Conservation (phyloP, 2,329 filamentous ascomycete genomes). For the Apiospora phragmitis region DNA sequence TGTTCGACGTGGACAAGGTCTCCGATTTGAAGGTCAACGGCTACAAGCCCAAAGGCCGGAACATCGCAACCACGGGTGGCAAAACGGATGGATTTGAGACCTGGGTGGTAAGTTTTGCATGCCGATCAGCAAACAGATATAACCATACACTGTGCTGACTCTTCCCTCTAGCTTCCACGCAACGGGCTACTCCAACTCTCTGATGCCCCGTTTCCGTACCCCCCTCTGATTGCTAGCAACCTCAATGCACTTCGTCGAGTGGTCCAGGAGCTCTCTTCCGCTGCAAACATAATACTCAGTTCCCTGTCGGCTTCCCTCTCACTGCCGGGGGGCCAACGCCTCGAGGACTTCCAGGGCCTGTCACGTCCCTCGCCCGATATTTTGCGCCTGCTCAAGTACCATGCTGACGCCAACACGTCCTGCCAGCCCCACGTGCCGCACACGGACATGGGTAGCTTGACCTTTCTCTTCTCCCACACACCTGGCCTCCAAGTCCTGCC, state of each 20-base stretch:
- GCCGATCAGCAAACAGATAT: not conserved
- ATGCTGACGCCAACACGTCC: not conserved
- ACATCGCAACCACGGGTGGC: not conserved
- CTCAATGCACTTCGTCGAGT: not conserved
- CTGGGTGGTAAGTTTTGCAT: slow-evolving; percentile 9
- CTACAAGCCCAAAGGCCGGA: slow-evolving; percentile 12
- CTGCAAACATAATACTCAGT: not conserved
- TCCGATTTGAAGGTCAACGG: slow-evolving; percentile 10
- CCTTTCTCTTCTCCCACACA: not conserved
- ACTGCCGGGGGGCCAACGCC: not conserved
- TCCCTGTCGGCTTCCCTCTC: not conserved
- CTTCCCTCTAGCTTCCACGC: not conserved
- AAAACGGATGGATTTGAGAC: slow-evolving; percentile 6
- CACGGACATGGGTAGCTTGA: not conserved
- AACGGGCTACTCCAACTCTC: slow-evolving; percentile 7
- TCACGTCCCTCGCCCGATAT: not conserved
- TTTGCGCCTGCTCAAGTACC: not conserved
- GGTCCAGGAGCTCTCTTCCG: not conserved
- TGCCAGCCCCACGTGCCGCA: not conserved
- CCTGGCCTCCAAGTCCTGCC: not conserved
- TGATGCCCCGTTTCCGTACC: not conserved
- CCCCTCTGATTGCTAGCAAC: not conserved
- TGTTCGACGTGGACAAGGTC: slow-evolving; percentile 10
- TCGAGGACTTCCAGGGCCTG: not conserved
- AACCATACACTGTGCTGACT: not conserved